phyloP scores from a whole-genome alignment of 1,139 yeast genomes.

The Nematodospora anomalae region DNA sequence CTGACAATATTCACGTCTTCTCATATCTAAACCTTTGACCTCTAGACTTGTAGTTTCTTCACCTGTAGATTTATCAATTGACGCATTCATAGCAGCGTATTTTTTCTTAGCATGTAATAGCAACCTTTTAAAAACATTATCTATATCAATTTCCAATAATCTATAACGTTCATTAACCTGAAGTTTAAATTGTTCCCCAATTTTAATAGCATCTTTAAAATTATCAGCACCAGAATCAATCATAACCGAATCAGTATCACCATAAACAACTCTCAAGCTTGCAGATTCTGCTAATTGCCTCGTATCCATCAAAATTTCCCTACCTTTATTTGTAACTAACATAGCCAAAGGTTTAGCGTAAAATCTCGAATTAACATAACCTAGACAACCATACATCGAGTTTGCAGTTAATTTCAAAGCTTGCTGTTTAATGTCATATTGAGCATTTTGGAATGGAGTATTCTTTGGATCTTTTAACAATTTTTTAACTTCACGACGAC shows the following conservation, averaged over 20 bases:
- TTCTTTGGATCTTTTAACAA: slow-evolving; percentile 75
- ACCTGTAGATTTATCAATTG: slow-evolving; percentile 48
- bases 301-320: slow-evolving; percentile 93
- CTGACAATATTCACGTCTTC: slow-evolving; percentile 94
- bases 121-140: slow-evolving; percentile 84
- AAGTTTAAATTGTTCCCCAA: slow-evolving; percentile 82
- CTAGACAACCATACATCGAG: slow-evolving; percentile 99
- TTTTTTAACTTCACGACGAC: slow-evolving; percentile 92
- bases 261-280: slow-evolving; percentile 86
- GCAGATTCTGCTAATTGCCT: slow-evolving; percentile 86
- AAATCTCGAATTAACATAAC: slow-evolving; percentile 87
- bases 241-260: slow-evolving; percentile 99
- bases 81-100: slow-evolving; percentile 84
- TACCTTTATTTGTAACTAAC: slow-evolving; percentile 92
- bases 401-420: slow-evolving; percentile 96
- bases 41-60: slow-evolving; percentile 62
- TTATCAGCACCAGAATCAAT: slow-evolving; percentile 82
- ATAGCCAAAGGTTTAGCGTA: slow-evolving; percentile 96
- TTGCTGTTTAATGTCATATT: slow-evolving; percentile 93
- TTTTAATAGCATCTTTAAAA: slow-evolving; percentile 71
- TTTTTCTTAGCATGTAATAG: slow-evolving; percentile 95
- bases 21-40: slow-evolving; percentile 96
- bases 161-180: slow-evolving; percentile 87
- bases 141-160: slow-evolving; percentile 90
- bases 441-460: slow-evolving; percentile 62